Base-by-base conservation (phyloP, 495 filamentous ascomycete genomes). In the Cryomyces antarcticus region DNA sequence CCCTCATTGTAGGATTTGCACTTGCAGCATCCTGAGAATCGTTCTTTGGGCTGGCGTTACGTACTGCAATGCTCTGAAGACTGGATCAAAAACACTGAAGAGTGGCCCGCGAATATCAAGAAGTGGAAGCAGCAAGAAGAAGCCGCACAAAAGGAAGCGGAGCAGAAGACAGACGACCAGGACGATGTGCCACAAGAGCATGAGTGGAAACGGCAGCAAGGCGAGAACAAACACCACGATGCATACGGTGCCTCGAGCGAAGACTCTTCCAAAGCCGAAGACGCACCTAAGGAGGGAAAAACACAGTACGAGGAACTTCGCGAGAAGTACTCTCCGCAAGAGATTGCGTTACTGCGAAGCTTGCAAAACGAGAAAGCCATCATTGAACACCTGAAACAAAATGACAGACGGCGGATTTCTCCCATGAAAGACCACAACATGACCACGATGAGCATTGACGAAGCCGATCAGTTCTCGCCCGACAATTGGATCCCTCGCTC, bases 401-500 rank as follows among this genome's bases (percentile, higher is more conserved):
- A 61, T 41, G 53, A 61, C 13, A 58, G 59, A 24, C 54, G 52
- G 34, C 43, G 45, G 5, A 12, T 28, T 9, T 54, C 52, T 11
- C 52, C 56, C 3, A 28, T 42, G 9, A 38, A 47, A 33, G 41
- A 28, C 3, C 40, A 43, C 13, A 52, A 50, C 38, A 31, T 28
- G 5, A 44, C 38, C 6, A 37, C 5, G 10, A 30, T 38, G 28
- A 33, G 13, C 37, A 58, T 62, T 38, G 54, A 60, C 41, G 58
- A 57, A 43, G 38, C 35, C 7, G 56, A 61, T 43, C 52, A 62
- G 38, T 54, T 54, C 44, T 50, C 52, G 6, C 57, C 53, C 0
- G 60, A 62, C 41, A 62, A 55, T 38, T 61, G 58, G 60, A 43
- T 61, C n/a, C 57, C 59, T 3, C 50, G 56, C 4, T 50, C 47